Evolutionary conservation across 192 early-diverging fungal species (phyloP).

Genomic region (Chytriomyces sp.): DNA sequence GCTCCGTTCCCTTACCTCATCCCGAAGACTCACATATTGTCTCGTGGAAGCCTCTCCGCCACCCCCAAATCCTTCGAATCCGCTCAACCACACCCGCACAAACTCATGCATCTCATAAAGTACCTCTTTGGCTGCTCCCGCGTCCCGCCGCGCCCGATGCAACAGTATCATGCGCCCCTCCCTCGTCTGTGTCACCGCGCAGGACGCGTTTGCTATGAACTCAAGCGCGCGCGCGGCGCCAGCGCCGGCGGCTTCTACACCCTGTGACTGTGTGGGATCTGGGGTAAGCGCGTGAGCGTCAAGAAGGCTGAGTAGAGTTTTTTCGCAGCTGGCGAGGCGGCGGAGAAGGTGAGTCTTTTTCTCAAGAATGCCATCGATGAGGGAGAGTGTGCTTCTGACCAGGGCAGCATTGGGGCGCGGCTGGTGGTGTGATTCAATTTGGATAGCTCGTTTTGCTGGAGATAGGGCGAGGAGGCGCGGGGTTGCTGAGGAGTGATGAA

Average conservation of each 20-base stretch:
- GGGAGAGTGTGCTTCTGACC: constrained; percentile 14
- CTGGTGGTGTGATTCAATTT: background rate
- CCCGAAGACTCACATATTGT: background rate
- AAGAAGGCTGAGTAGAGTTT: constrained; percentile 12
- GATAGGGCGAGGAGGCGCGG: background rate
- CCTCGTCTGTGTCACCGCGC: constrained; percentile 7
- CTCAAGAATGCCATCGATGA: constrained; percentile 26
- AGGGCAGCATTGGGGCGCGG: background rate
- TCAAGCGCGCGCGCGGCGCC: constrained; percentile 19
- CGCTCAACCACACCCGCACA: constrained; percentile 21
- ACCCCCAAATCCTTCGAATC: constrained; percentile 11
- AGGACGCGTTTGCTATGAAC: constrained; percentile 22
- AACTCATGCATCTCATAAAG: constrained; percentile 31
- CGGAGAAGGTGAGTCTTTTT: constrained; percentile 27
- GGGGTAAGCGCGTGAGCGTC: background rate
- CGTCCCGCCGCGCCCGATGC: constrained; percentile 18
- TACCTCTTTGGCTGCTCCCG: constrained; percentile 18
- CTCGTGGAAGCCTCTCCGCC: background rate
- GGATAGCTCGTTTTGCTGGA: background rate
- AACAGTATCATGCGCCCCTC: constrained; percentile 19
- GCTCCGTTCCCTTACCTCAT: background rate
- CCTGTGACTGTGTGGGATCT: background rate
- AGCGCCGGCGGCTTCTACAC: background rate
- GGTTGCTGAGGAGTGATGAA: background rate
- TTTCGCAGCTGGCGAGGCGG: constrained; percentile 21